Conservation (phyloP, 169 alveolate species). For the Miamiensis avidus region DNA sequence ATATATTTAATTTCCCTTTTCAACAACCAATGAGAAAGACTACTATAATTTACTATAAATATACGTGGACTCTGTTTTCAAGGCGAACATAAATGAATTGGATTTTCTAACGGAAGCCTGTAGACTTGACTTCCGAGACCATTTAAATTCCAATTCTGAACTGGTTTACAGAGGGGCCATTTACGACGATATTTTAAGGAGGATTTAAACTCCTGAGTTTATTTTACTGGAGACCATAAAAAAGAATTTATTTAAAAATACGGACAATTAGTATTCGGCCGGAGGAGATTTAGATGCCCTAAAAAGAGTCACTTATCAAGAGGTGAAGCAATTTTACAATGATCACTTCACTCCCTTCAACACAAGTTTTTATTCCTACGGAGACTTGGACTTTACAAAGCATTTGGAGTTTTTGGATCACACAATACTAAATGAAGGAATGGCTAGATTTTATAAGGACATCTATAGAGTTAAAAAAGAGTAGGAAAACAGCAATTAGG, state of each 20-base stretch:
- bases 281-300: constrained; percentile 56
- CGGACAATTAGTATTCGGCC: constrained; percentile 34
- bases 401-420: constrained; percentile 42
- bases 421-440: not conserved
- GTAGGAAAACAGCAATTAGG: not conserved
- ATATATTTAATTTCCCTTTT: constrained; percentile 60
- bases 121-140: constrained; percentile 52
- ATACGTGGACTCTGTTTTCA: constrained; percentile 50
- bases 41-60: constrained; percentile 48
- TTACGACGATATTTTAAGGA: constrained; percentile 58
- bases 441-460: not conserved
- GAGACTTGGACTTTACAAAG: constrained; percentile 61
- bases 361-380: constrained; percentile 55
- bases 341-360: constrained; percentile 46
- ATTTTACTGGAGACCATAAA: constrained; percentile 37
- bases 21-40: constrained; percentile 57
- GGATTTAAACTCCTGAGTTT: constrained; percentile 44
- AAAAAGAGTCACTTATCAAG: constrained; percentile 39
- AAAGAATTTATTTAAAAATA: constrained; percentile 29
- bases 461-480: not conserved
- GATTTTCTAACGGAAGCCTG: constrained; percentile 62
- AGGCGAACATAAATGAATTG: constrained; percentile 38
- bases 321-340: constrained; percentile 41
- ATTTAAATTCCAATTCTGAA: constrained; percentile 5
- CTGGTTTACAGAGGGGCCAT: constrained; percentile 52